phyloP scores from a whole-genome alignment of 768 basidiomycete species.

The Krasilnikovozyma curviuscula region DNA sequence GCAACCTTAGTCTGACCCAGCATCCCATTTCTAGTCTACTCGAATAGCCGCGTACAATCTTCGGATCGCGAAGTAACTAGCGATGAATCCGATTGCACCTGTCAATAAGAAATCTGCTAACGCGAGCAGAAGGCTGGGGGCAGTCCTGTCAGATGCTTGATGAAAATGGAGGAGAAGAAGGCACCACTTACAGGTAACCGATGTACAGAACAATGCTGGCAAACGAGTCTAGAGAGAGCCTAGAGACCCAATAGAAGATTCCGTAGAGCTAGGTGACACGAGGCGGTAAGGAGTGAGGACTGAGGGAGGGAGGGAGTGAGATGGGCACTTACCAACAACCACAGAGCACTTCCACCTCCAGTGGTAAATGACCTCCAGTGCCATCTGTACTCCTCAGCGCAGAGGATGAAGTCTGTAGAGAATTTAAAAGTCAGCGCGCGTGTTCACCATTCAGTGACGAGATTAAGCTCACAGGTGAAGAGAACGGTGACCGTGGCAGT shows the following conservation, averaged over 20 bases:
- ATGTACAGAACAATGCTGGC: slow-evolving; percentile 68
- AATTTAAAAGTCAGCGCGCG: too few relatives aligned
- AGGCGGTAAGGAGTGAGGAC: not conserved
- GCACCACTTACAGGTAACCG: slow-evolving; percentile 45
- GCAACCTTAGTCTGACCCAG: too few relatives aligned
- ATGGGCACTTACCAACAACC: slow-evolving; percentile 69
- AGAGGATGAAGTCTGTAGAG: slow-evolving; percentile 75
- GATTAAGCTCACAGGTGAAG: slow-evolving; percentile 24
- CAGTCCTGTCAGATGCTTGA: not conserved
- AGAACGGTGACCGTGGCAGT: slow-evolving; percentile 75
- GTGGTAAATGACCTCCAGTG: slow-evolving; percentile 88
- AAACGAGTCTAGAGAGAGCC: slow-evolving; percentile 65
- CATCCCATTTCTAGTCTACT: too few relatives aligned
- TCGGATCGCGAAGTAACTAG: slow-evolving; percentile 76
- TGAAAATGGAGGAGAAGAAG: not conserved
- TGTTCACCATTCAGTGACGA: too few relatives aligned
- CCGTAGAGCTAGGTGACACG: not conserved
- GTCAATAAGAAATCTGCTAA: slow-evolving; percentile 75
- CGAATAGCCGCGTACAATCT: slow-evolving; percentile 43
- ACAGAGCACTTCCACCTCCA: slow-evolving; percentile 80
- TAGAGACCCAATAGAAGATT: slow-evolving; percentile 34
- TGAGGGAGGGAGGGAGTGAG: slow-evolving; percentile 34
- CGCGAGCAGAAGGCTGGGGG: slow-evolving; percentile 40
- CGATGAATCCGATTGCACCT: slow-evolving; percentile 78
- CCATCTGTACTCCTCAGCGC: slow-evolving; percentile 95